Percentiles rank a stretch among this genome's conserved stretches.
Conservation (phyloP, 179 eudicot species). For the Beta macrorhiza region DNA sequence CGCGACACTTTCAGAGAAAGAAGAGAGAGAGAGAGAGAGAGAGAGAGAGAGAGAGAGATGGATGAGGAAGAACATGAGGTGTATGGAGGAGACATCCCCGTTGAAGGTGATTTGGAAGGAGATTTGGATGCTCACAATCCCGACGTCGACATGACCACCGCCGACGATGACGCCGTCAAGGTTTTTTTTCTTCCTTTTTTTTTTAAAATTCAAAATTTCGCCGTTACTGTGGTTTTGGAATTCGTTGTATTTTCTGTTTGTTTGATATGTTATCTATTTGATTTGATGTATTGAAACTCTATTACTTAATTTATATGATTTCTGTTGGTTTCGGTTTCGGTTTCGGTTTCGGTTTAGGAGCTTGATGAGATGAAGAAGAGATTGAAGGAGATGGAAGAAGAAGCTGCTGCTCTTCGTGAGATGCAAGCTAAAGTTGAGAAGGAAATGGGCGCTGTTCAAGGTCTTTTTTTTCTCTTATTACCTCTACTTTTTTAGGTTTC, state of each 20-base stretch:
- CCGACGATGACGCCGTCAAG: slow-evolving; percentile 49
- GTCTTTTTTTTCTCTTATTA: slow-evolving; percentile 10
- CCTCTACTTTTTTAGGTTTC: background rate
- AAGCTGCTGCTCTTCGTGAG: slow-evolving; percentile 56
- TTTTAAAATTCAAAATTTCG: background rate
- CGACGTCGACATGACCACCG: slow-evolving; percentile 45
- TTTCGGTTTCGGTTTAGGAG: slow-evolving; percentile 26
- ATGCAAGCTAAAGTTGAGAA: slow-evolving; percentile 57
- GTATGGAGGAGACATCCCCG: slow-evolving; percentile 53
- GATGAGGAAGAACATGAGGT: slow-evolving; percentile 60
- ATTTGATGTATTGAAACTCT: slow-evolving; percentile 4
- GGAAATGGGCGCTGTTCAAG: slow-evolving; percentile 51
- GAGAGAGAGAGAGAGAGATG: slow-evolving; percentile 16
- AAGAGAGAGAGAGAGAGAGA: background rate
- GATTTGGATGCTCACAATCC: slow-evolving; percentile 29
- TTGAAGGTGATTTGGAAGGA: slow-evolving; percentile 44
- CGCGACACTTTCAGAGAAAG: background rate
- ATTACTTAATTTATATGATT: background rate
- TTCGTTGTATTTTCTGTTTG: background rate
- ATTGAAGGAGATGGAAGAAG: slow-evolving; percentile 56
- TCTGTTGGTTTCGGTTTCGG: no score
- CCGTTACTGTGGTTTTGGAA: background rate
- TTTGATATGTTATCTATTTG: background rate
- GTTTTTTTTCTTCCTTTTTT: slow-evolving; percentile 13
- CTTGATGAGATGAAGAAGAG: slow-evolving; percentile 55